Conservation (phyloP, 2,329 filamentous ascomycete genomes). For the Nemania bipapillata region DNA sequence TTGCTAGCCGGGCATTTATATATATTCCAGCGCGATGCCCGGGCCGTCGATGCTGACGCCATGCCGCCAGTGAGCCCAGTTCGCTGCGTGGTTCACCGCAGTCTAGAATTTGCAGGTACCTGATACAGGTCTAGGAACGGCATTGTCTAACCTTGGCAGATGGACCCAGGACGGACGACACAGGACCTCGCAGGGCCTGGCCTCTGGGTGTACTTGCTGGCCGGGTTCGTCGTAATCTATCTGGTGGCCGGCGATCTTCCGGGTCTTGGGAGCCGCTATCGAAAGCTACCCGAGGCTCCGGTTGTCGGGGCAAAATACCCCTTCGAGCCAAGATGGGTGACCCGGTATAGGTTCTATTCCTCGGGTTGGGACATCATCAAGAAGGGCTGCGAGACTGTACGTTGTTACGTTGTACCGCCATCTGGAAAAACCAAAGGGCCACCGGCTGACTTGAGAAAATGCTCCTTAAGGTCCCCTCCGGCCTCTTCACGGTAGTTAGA, state of each 20-base stretch:
- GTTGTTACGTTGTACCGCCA: not conserved
- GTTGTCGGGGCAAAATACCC: slow-evolving; percentile 9
- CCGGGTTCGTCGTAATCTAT: slow-evolving; percentile 13
- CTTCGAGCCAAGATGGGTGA: slow-evolving; percentile 19
- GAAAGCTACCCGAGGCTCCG: slow-evolving; percentile 14
- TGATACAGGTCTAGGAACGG: not conserved
- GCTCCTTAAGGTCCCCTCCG: slow-evolving; percentile 10
- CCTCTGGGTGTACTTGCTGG: slow-evolving; percentile 12
- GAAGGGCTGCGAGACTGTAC: slow-evolving; percentile 11
- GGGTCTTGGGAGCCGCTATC: slow-evolving; percentile 23
- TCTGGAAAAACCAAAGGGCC: not conserved
- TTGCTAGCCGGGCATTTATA: not conserved
- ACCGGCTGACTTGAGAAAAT: not conserved
- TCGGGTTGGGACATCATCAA: slow-evolving; percentile 21
- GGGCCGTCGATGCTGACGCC: not conserved
- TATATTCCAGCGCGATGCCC: not conserved
- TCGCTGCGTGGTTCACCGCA: not conserved
- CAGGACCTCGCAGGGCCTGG: not conserved
- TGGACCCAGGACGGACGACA: slow-evolving; percentile 1
- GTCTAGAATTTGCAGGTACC: not conserved
- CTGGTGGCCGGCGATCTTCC: slow-evolving; percentile 10
- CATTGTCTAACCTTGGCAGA: not conserved
- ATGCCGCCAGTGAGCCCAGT: not conserved
- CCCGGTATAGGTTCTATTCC: slow-evolving; percentile 16
- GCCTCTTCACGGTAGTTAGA: slow-evolving; percentile 19